Conservation (phyloP, 2,329 filamentous ascomycete genomes). For the Aspergillus bombycis region DNA sequence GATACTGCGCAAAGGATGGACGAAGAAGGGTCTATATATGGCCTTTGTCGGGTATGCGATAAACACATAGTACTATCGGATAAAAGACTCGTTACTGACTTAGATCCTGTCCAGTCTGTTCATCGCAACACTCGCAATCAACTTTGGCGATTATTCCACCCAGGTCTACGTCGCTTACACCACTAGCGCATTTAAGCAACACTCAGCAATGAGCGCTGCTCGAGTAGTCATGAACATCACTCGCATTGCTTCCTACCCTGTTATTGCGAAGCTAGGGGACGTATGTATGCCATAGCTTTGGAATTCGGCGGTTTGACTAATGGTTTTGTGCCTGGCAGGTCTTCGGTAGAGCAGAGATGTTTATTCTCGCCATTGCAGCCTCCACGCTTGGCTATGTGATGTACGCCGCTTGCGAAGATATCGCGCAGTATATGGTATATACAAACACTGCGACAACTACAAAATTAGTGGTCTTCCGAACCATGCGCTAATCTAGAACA, state of each 20-base stretch:
- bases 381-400: slow-evolving; percentile 62
- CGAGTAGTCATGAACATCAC: slow-evolving; percentile 29
- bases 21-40: slow-evolving; percentile 20
- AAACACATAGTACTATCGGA: fast-evolving
- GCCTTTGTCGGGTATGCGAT: slow-evolving; percentile 21
- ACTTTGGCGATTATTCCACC: slow-evolving; percentile 26
- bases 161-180: slow-evolving; percentile 27
- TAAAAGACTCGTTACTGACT: neutral
- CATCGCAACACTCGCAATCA: slow-evolving; percentile 23
- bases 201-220: slow-evolving; percentile 28
- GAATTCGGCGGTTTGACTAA: neutral
- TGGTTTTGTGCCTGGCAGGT: slow-evolving; percentile 37
- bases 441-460: slow-evolving; percentile 41
- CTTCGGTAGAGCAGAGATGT: slow-evolving; percentile 64
- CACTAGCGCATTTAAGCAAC: slow-evolving; percentile 28
- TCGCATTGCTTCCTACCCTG: slow-evolving; percentile 28
- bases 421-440: slow-evolving; percentile 38
- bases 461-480: slow-evolving; percentile 12
- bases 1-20: slow-evolving; percentile 24
- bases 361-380: slow-evolving; percentile 56
- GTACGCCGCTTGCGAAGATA: slow-evolving; percentile 58
- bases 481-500: neutral
- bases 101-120: slow-evolving; percentile 16
- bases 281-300: slow-evolving; percentile 2
- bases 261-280: slow-evolving; percentile 31